Base-by-base conservation (phyloP, 805 yeast genomes). In the Cyberlindnera mrakii region DNA sequence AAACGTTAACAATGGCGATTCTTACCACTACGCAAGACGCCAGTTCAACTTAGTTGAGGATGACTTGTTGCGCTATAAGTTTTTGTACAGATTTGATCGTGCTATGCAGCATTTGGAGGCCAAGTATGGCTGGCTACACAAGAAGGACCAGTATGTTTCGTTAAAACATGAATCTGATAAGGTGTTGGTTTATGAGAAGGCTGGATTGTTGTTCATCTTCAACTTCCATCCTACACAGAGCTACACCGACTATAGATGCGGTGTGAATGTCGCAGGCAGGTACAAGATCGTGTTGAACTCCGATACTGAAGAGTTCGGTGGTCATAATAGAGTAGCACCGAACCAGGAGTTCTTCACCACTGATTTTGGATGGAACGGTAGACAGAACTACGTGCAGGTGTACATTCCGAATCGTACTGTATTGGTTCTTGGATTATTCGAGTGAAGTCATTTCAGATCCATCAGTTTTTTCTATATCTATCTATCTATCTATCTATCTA, bases 11-110 rank as follows among this genome's bases (percentile, higher is more conserved):
- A 93, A 91, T 64, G 74, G 74, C 23, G 89, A 88, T 61, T 82
- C 93, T 16, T 91, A 85, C 66, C 93, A 86, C 66, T 91, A 93
- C 58, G 96, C 97, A 2, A 78, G 98, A 59, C 78, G 99, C 57
- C 99, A 91, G 65, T 93, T 90, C 74, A 88, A 88, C 57, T 73
- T 91, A 53, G 77, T 83, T 31, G 82, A 83, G 42, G 97, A 93
- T 60, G 77, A 82, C 23, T 65, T 87, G 47, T 70, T 93, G 55
- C 75, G 96, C 49, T 91, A 91, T 68, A 78, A 80, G 59, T 82
- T 73, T 51, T 70, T 91, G 55, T 83, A 82, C 63, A 70, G 70
- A n/a, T 91, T 93, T 67, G 99, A 91, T 64, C 68, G 75, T 37
- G 89, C 85, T 13, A 80, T 93, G 87, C 95, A 88, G 64, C 72